Conservation (phyloP, 1,284 basidiomycete species). For the Calocybe gambosa region DNA sequence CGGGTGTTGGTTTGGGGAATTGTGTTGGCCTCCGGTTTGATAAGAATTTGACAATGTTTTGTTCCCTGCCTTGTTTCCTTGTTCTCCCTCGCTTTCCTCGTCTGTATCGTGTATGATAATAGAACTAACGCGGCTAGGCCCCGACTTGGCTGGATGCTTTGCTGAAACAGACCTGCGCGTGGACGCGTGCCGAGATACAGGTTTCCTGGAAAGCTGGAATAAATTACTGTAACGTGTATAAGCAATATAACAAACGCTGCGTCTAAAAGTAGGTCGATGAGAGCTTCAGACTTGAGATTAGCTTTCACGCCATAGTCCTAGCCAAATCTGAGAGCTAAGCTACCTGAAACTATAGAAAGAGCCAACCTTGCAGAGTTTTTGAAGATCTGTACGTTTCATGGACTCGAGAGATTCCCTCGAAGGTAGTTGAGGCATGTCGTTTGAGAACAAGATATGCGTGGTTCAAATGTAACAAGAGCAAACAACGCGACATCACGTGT, state of each 20-base stretch:
- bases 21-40: constrained; percentile 7
- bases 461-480: constrained; percentile 36
- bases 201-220: constrained; percentile 16
- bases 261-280: constrained; percentile 68
- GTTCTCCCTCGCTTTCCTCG: constrained; percentile 40
- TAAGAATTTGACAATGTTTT: constrained; percentile 9
- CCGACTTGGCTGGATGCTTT: constrained; percentile 28
- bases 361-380: constrained; percentile 68
- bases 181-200: constrained; percentile 21
- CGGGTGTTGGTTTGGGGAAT: constrained; percentile 21
- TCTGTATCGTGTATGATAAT: constrained; percentile 39
- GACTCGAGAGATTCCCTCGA: constrained; percentile 49
- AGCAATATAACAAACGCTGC: constrained; percentile 34
- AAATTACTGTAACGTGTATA: background rate
- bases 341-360: constrained; percentile 7
- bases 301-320: constrained; percentile 74
- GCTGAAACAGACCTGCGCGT: constrained; percentile 40
- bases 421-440: constrained; percentile 41
- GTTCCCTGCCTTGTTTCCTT: constrained; percentile 29
- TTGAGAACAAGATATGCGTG: constrained; percentile 20
- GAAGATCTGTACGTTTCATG: constrained; percentile 66
- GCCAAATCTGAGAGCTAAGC: constrained; percentile 17
- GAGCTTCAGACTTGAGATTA: constrained; percentile 69
- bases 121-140: constrained; percentile 30
- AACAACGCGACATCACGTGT: constrained; percentile 54